Conservation (phyloP, 352 stramenopile species). For the Globisporangium canariense region DNA sequence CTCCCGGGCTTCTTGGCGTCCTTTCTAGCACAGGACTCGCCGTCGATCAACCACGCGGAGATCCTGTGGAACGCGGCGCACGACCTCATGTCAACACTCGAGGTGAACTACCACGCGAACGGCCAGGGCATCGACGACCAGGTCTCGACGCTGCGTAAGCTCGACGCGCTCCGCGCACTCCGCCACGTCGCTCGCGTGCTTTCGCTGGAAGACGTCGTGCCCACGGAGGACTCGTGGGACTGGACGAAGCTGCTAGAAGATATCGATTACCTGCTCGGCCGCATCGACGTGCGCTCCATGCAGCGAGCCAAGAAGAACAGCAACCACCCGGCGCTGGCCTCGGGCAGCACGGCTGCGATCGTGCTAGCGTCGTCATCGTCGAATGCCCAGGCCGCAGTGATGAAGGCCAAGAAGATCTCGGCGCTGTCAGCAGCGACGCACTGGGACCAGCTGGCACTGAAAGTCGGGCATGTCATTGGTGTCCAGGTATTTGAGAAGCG, state of each 20-base stretch:
- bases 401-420: constrained; percentile 9
- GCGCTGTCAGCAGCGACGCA: constrained; percentile 32
- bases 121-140: constrained; percentile 36
- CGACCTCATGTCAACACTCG: constrained; percentile 85
- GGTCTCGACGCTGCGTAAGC: constrained; percentile 51
- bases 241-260: constrained; percentile 77
- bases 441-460: constrained; percentile 60
- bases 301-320: constrained; percentile 23
- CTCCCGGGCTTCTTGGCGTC: constrained; percentile 86
- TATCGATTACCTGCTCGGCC: constrained; percentile 61
- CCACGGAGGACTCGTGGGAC: constrained; percentile 74
- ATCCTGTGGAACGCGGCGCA: constrained; percentile 92
- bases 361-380: not conserved
- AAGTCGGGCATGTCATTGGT: constrained; percentile 61
- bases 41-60: constrained; percentile 88
- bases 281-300: constrained; percentile 49
- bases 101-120: constrained; percentile 69
- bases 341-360: not conserved
- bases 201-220: constrained; percentile 63
- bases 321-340: constrained; percentile 15
- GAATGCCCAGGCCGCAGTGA: not conserved
- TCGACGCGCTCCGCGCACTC: constrained; percentile 61
- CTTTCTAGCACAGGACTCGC: constrained; percentile 88
- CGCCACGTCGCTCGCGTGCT: constrained; percentile 60
- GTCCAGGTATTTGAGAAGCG: constrained; percentile 78